phyloP scores from a whole-genome alignment of 1,139 yeast genomes.

The Candida glucosophila region DNA sequence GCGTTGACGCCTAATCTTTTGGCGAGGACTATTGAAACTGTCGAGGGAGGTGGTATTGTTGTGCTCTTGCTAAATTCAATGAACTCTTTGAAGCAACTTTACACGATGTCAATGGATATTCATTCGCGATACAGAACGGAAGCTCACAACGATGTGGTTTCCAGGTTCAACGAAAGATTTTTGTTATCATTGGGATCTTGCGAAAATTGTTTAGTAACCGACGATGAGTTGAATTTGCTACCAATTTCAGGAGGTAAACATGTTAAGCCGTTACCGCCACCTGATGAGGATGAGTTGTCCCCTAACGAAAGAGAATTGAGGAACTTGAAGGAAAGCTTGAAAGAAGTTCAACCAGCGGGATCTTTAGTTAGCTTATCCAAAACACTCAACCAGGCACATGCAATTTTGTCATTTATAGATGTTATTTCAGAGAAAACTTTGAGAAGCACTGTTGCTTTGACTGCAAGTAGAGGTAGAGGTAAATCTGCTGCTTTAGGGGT shows the following conservation, averaged over 20 bases:
- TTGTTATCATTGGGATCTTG: conserved; percentile 80
- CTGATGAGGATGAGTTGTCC: conserved; percentile 54
- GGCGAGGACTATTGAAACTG: conserved; percentile 96
- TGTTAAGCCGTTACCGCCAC: conserved; percentile 78
- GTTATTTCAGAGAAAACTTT: conserved; percentile 87
- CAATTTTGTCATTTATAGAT: conserved; percentile 84
- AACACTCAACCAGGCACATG: conserved; percentile 94
- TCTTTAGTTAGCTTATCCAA: conserved; percentile 70
- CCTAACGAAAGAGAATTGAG: conserved; percentile 61
- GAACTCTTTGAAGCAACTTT: conserved; percentile 89
- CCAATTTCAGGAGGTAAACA: conserved; percentile 94
- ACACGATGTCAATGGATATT: conserved; percentile 96
- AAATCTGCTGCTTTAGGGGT: conserved; percentile 97
- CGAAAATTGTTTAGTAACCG: conserved; percentile 84
- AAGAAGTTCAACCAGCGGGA: conserved; percentile 92
- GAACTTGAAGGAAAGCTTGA: conserved; percentile 69
- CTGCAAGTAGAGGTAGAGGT: conserved; percentile 99
- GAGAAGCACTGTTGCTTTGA: conserved; percentile 80
- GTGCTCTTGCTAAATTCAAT: conserved; percentile 83
- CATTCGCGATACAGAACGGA: conserved; percentile 95
- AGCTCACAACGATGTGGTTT: conserved; percentile 94
- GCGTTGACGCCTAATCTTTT: conserved; percentile 91
- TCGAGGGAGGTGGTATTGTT: conserved; percentile 96
- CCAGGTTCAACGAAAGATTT: conserved; percentile 93
- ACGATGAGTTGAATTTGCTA: conserved; percentile 89